phyloP scores from a whole-genome alignment of 2,329 filamentous ascomycete species.

The Peltaster fructicola region DNA sequence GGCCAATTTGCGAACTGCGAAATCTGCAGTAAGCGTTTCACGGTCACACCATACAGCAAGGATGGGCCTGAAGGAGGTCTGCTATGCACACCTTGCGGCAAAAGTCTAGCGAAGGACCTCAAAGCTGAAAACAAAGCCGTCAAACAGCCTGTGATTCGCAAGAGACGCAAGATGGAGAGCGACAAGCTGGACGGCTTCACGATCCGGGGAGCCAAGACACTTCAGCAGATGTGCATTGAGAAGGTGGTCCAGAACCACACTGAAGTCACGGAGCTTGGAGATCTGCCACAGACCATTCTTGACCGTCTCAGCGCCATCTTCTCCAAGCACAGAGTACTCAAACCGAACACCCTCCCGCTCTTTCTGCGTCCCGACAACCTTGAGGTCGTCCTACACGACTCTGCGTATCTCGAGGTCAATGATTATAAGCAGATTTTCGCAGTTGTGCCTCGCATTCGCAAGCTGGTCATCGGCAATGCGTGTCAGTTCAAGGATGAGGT shows the following conservation, averaged over 20 bases:
- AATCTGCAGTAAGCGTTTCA: slow-evolving; percentile 72
- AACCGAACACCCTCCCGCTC: slow-evolving; percentile 29
- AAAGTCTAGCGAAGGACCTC: slow-evolving; percentile 49
- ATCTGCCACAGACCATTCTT: slow-evolving; percentile 39
- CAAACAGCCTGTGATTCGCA: slow-evolving; percentile 39
- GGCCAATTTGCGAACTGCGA: slow-evolving; percentile 84
- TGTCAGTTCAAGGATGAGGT: slow-evolving; percentile 80
- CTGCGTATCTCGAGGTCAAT: slow-evolving; percentile 49
- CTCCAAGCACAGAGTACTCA: slow-evolving; percentile 44
- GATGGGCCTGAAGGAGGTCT: slow-evolving; percentile 67
- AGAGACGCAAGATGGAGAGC: slow-evolving; percentile 63
- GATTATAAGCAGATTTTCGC: slow-evolving; percentile 73
- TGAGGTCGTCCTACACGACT: slow-evolving; percentile 42
- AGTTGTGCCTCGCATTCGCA: slow-evolving; percentile 48
- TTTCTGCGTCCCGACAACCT: slow-evolving; percentile 36
- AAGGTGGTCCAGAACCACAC: slow-evolving; percentile 46
- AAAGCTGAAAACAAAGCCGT: slow-evolving; percentile 42
- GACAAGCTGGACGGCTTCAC: slow-evolving; percentile 63
- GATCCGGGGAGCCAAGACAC: slow-evolving; percentile 46
- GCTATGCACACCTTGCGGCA: slow-evolving; percentile 69
- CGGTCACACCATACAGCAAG: slow-evolving; percentile 77
- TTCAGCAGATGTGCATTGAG: slow-evolving; percentile 47
- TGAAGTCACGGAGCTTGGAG: slow-evolving; percentile 47
- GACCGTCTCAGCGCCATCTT: slow-evolving; percentile 44
- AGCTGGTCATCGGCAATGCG: slow-evolving; percentile 63